phyloP scores from a whole-genome alignment of 768 basidiomycete species.

The Pholiota conissans region DNA sequence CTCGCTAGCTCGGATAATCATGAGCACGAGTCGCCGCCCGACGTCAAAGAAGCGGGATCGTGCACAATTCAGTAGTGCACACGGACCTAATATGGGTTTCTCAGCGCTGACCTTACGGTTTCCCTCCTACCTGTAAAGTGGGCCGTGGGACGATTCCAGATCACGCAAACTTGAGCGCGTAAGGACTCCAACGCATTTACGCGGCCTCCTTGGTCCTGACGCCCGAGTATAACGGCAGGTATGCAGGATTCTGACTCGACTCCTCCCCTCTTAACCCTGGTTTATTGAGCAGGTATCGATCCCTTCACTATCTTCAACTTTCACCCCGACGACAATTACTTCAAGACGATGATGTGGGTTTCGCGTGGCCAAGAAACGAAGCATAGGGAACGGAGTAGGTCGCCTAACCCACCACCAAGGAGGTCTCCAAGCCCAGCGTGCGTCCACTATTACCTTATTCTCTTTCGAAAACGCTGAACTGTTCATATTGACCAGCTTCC shows the following conservation, averaged over 20 bases:
- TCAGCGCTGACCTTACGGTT: slow-evolving; percentile 13
- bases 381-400: slow-evolving; percentile 20
- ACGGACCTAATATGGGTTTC: slow-evolving; percentile 7
- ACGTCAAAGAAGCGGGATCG: not conserved
- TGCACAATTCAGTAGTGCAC: not conserved
- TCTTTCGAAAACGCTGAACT: too few species aligned
- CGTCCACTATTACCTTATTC: slow-evolving; percentile 11
- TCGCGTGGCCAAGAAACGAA: slow-evolving; percentile 18
- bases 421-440: slow-evolving; percentile 30
- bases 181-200: not conserved
- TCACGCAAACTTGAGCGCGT: not conserved
- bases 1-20: not conserved
- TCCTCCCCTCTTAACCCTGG: slow-evolving; percentile 1
- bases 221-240: slow-evolving; percentile 13
- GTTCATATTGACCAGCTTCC: too few species aligned
- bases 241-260: slow-evolving; percentile 7
- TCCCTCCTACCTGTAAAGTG: not conserved
- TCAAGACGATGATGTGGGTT: slow-evolving; percentile 49
- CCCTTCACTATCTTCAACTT: not conserved
- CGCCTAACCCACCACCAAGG: slow-evolving; percentile 25
- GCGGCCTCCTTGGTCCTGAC: slow-evolving; percentile 3
- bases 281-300: not conserved
- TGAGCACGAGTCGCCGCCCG: not conserved
- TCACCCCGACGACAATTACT: not conserved
- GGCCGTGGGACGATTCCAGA: not conserved